Evolutionary conservation across 2,329 filamentous ascomycete genomes (phyloP).

Genomic region (Cryoendolithus antarcticus): DNA sequence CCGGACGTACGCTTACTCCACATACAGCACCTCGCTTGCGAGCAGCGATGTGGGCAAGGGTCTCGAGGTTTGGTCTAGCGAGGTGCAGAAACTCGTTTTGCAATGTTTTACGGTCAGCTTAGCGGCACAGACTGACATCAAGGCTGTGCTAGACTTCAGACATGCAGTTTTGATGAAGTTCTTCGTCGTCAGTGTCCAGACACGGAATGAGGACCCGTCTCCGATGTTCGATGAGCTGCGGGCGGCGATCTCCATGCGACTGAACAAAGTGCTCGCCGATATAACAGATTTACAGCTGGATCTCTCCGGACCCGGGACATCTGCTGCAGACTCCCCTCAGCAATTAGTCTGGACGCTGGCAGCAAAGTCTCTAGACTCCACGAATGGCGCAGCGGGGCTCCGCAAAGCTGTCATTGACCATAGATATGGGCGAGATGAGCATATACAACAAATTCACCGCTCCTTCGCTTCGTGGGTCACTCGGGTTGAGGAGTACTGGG

Average conservation of each 20-base stretch:
- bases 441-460: conserved; percentile 49
- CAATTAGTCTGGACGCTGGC: conserved; percentile 16
- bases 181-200: conserved; percentile 12
- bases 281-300: background rate
- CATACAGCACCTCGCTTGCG: conserved; percentile 60
- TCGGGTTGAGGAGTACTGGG: conserved; percentile 56
- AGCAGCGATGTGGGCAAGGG: conserved; percentile 27
- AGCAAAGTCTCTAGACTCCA: conserved; percentile 13
- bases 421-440: conserved; percentile 58
- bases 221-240: background rate
- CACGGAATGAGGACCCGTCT: conserved; percentile 8
- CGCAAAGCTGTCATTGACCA: conserved; percentile 58
- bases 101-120: conserved; percentile 12
- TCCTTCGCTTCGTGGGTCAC: conserved; percentile 61
- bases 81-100: conserved; percentile 31
- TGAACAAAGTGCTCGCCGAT: background rate
- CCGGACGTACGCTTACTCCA: conserved; percentile 73
- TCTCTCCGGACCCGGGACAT: too few relatives aligned
- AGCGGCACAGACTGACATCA: conserved; percentile 9
- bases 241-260: background rate
- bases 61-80: conserved; percentile 55
- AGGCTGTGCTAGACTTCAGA: conserved; percentile 13
- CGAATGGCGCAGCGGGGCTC: conserved; percentile 37
- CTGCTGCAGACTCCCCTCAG: too few relatives aligned
- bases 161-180: conserved; percentile 17